Percentiles rank a stretch among this genome's conserved stretches.
Evolutionary conservation across 805 yeast species (phyloP).

Genomic region (Candida sanyiensis): DNA sequence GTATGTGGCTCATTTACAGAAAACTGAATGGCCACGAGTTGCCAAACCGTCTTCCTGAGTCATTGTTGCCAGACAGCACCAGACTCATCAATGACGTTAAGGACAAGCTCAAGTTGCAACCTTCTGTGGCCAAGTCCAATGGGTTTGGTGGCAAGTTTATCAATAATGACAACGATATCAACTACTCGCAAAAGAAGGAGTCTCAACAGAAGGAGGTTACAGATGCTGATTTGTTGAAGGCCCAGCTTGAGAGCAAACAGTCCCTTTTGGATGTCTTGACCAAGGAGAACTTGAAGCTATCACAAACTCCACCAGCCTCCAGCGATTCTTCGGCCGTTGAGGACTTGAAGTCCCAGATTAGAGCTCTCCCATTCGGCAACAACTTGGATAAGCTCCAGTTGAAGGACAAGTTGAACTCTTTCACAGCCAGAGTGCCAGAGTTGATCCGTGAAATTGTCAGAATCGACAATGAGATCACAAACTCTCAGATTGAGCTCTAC

Average conservation of each 20-base stretch:
- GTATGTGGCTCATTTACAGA: slow-evolving; percentile 94
- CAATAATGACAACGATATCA: slow-evolving; percentile 60
- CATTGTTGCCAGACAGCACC: slow-evolving; percentile 81
- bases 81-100: slow-evolving; percentile 71
- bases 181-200: slow-evolving; percentile 59
- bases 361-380: slow-evolving; percentile 35
- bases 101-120: slow-evolving; percentile 32
- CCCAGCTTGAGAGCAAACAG: slow-evolving; percentile 64
- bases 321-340: slow-evolving; percentile 54
- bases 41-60: slow-evolving; percentile 80
- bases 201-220: slow-evolving; percentile 31
- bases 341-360: slow-evolving; percentile 55
- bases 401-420: slow-evolving; percentile 48
- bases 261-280: slow-evolving; percentile 67
- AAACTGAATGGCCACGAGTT: slow-evolving; percentile 83
- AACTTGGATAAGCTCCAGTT: slow-evolving; percentile 38
- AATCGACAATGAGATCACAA: slow-evolving; percentile 63
- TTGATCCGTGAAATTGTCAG: slow-evolving; percentile 57
- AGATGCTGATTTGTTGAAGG: slow-evolving; percentile 48
- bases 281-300: slow-evolving; percentile 26
- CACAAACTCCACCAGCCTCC: slow-evolving; percentile 19
- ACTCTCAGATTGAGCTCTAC: slow-evolving; percentile 58
- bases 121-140: slow-evolving; percentile 13
- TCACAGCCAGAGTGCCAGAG: slow-evolving; percentile 67
- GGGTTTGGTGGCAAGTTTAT: slow-evolving; percentile 48